These are phyloP conservation scores for Wickerhamomyces queroliae DNA, from an alignment of 805 yeast genomes.

Conservation along the genomic window DNA sequence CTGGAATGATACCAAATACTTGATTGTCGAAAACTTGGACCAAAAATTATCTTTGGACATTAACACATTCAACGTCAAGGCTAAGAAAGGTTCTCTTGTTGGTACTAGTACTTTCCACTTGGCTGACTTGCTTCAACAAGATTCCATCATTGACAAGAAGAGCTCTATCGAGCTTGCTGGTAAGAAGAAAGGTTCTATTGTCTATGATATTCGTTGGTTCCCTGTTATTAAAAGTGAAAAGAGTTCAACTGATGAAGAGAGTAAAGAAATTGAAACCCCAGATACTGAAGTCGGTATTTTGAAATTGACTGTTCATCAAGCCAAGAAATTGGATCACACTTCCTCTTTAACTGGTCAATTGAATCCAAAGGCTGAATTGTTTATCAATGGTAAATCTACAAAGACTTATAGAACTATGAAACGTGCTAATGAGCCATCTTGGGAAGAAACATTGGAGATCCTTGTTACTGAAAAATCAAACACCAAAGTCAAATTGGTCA, in stretches of 20 bases:
- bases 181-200: slow-evolving; percentile 50
- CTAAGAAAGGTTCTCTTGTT: slow-evolving; percentile 47
- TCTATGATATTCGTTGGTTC: slow-evolving; percentile 46
- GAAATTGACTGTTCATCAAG: slow-evolving; percentile 56
- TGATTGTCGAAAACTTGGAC: slow-evolving; percentile 51
- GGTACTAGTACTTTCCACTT: slow-evolving; percentile 51
- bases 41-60: slow-evolving; percentile 52
- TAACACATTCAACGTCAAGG: slow-evolving; percentile 44
- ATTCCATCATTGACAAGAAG: slow-evolving; percentile 24
- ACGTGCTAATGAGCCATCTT: slow-evolving; percentile 67
- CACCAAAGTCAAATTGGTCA: slow-evolving; percentile 47
- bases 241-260: slow-evolving; percentile 19
- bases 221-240: slow-evolving; percentile 23
- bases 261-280: slow-evolving; percentile 27
- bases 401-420: slow-evolving; percentile 56
- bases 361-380: slow-evolving; percentile 66
- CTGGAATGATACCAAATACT: slow-evolving; percentile 60
- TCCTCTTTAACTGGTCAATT: slow-evolving; percentile 38
- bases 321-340: slow-evolving; percentile 48
- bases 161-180: slow-evolving; percentile 32
- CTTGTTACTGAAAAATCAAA: slow-evolving; percentile 55
- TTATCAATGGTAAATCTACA: slow-evolving; percentile 49
- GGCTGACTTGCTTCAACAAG: slow-evolving; percentile 53
- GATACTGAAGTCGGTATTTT: slow-evolving; percentile 72
- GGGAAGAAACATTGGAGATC: slow-evolving; percentile 58